phyloP scores from a whole-genome alignment of 2,329 filamentous ascomycete genomes.

The Trichoderma koningii region DNA sequence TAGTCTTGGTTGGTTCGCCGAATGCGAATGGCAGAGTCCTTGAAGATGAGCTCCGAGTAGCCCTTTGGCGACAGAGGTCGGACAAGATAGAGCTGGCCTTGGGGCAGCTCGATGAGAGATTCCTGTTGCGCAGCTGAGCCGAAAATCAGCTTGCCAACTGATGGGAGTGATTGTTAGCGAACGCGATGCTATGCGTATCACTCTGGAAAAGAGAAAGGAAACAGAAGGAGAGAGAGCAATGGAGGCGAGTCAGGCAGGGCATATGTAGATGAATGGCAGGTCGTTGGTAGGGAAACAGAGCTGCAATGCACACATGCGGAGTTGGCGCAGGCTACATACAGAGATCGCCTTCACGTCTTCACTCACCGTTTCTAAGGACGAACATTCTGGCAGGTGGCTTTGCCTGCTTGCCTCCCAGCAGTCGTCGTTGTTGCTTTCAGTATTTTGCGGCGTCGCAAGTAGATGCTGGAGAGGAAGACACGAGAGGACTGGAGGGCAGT shows the following conservation, averaged over 20 bases:
- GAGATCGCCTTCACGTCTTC: conserved; percentile 1
- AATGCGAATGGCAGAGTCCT: conserved; percentile 90
- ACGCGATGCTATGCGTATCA: not conserved
- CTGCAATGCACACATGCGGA: conserved; percentile 8
- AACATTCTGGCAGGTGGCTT: conserved; percentile 39
- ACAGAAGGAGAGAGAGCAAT: not conserved
- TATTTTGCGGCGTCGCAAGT: not conserved
- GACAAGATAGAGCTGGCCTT: conserved; percentile 96
- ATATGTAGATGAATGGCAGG: conserved; percentile 9
- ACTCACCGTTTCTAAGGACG: conserved; percentile 45
- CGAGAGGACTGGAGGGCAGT: not conserved
- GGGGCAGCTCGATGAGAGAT: conserved; percentile 88
- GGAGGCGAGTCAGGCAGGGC: not conserved
- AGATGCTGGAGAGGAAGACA: conserved; percentile 1
- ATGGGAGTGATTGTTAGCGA: not conserved
- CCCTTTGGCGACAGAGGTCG: conserved; percentile 93
- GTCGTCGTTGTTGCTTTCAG: conserved; percentile 18
- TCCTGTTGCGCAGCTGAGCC: conserved; percentile 78
- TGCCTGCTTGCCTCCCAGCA: conserved; percentile 4
- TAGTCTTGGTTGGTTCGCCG: conserved; percentile 91
- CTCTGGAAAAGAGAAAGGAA: not conserved
- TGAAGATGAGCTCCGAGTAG: conserved; percentile 98
- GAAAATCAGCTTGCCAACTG: conserved; percentile 92
- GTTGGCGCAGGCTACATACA: not conserved
- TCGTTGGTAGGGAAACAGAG: conserved; percentile 1